Conservation (phyloP, 1,139 yeast species). For the Debaryomyces sp. region DNA sequence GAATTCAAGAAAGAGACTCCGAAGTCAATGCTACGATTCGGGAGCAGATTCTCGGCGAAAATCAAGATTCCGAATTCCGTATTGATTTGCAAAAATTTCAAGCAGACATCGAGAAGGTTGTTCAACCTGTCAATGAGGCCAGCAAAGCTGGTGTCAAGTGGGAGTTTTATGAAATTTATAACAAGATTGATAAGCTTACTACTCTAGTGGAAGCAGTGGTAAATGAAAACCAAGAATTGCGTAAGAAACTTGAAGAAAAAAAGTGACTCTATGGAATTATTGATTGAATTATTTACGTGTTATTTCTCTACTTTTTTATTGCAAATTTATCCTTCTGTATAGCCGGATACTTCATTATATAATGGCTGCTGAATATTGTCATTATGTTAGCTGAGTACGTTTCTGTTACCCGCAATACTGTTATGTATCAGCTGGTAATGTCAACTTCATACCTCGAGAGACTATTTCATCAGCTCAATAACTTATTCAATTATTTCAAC, state of each 20-base stretch:
- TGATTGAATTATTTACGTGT: background rate
- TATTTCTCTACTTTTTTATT: background rate
- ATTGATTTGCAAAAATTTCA: slow-evolving; percentile 54
- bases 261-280: slow-evolving; percentile 1
- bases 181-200: slow-evolving; percentile 49
- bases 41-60: slow-evolving; percentile 63
- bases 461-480: background rate
- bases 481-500: background rate
- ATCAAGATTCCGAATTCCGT: slow-evolving; percentile 70
- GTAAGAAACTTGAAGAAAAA: slow-evolving; percentile 15
- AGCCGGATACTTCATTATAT: background rate
- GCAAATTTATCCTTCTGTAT: background rate
- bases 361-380: background rate
- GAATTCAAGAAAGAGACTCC: slow-evolving; percentile 39
- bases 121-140: slow-evolving; percentile 62
- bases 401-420: background rate
- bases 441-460: background rate
- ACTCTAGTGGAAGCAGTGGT: slow-evolving; percentile 43
- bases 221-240: slow-evolving; percentile 44
- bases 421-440: background rate
- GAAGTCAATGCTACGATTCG: slow-evolving; percentile 44
- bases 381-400: background rate
- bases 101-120: slow-evolving; percentile 44
- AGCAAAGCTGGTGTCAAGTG: slow-evolving; percentile 61
- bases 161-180: slow-evolving; percentile 62